These are phyloP conservation scores for Geosmithia flava DNA, from an alignment of 2,329 filamentous ascomycete species.

Conservation along the genomic window DNA sequence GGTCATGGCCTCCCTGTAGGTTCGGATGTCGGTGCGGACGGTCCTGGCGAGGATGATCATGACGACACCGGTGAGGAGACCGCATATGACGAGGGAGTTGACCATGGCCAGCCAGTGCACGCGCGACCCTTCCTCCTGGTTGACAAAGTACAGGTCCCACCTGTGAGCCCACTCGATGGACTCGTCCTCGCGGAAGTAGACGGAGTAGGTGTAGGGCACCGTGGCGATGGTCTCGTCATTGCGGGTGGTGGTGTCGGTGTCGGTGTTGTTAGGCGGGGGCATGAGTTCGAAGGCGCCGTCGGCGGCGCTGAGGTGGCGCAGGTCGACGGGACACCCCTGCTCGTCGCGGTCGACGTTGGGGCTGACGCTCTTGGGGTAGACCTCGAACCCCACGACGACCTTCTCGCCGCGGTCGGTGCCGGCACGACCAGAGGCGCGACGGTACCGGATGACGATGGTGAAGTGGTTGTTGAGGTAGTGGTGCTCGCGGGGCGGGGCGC, in stretches of 20 bases:
- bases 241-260: conserved; percentile 13
- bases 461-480: conserved; percentile 83
- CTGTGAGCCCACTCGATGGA: conserved; percentile 70
- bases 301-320: conserved; percentile 48
- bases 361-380: conserved; percentile 76
- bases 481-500: conserved; percentile 22
- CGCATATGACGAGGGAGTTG: conserved; percentile 76
- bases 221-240: conserved; percentile 53
- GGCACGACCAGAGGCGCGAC: conserved; percentile 54
- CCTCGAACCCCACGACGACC: conserved; percentile 79
- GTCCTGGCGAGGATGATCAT: conserved; percentile 73
- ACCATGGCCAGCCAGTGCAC: conserved; percentile 84
- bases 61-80: conserved; percentile 65
- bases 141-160: conserved; percentile 85
- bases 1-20: conserved; percentile 51
- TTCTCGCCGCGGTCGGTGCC: conserved; percentile 62
- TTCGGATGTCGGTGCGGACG: conserved; percentile 66
- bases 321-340: conserved; percentile 54
- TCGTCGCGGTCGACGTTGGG: conserved; percentile 44
- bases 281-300: conserved; percentile 57
- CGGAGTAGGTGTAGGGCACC: conserved; percentile 79
- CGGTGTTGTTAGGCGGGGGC: conserved; percentile 50
- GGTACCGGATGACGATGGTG: conserved; percentile 71
- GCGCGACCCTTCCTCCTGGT: conserved; percentile 68
- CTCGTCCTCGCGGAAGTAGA: conserved; percentile 78